Base-by-base conservation (phyloP, 2,329 filamentous ascomycete species). In the Atkinsonella hypoxylon region DNA sequence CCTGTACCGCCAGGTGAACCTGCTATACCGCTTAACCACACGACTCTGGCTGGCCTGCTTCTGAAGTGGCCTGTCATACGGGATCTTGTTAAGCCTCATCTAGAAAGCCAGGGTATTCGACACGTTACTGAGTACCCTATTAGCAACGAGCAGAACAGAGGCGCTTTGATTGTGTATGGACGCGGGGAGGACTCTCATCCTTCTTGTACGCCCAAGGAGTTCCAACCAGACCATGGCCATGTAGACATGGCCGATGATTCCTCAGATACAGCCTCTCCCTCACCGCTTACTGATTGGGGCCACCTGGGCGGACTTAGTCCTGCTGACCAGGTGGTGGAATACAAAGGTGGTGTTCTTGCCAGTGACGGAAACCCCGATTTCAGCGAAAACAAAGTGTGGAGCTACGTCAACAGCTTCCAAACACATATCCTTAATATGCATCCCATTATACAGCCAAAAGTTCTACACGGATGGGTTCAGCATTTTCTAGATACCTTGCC, bases 11-110 rank as follows among this genome's bases (percentile, higher is more conserved):
- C 76, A 1, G 81, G 80, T 45, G 76, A 82, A 56, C 78, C 86
- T 13, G 79, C 85, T 1, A 87, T 95, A 51, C 87, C 89, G 1
- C 79, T 83, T 30, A 87, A 95, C 57, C 91, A 97, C 61, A 94
- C 88, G 0, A 96, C 90, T 0, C 81, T 89, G n/a, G 89, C 89
- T 1, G 87, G 93, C 47, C 79, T 89, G 55, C 72, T 97, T 17
- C 70, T 97, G 30, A 74, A 78, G 45, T 89, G 85, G 82, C 77
- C 77, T 0, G 77, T 82, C 0, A 88, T 93, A 50, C 68, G 74
- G 62, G 69, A 75, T 54, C 62, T 96, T 61, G 81, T 87, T 34
- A 72, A 62, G 54, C 67, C 65, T 46, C 70, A 72, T 26, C 63
- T 81, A 50, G 65, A 71, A 20, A 63, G 62, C 2, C 70, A 76